phyloP scores from a whole-genome alignment of 768 basidiomycete genomes.

The Boletus barrowsii region DNA sequence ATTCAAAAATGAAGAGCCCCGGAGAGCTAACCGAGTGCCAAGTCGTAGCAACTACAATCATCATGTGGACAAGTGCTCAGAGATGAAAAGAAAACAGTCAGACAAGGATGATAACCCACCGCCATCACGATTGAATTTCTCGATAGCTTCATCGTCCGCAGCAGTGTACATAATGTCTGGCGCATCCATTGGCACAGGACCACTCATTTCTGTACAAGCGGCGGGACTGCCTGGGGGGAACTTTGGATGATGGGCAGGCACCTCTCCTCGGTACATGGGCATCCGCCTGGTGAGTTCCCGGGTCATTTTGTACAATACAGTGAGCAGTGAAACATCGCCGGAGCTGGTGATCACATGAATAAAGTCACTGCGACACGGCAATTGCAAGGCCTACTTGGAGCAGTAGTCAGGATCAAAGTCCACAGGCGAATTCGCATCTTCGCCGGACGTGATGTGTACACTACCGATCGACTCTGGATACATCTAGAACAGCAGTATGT shows the following conservation, averaged over 20 bases:
- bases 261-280: constrained; percentile 29
- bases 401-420: constrained; percentile 46
- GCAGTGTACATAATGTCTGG: constrained; percentile 33
- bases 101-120: background rate
- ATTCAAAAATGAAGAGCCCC: background rate
- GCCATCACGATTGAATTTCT: background rate
- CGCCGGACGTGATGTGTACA: constrained; percentile 44
- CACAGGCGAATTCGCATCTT: constrained; percentile 39
- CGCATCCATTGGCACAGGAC: constrained; percentile 23
- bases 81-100: background rate
- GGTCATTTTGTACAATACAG: constrained; percentile 48
- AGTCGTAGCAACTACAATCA: background rate
- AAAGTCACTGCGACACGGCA: background rate
- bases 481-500: constrained; percentile 12
- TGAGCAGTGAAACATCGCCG: constrained; percentile 1
- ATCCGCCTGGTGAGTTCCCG: constrained; percentile 57
- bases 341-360: background rate
- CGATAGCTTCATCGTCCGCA: constrained; percentile 35
- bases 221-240: constrained; percentile 32
- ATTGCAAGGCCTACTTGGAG: constrained; percentile 33
- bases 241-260: constrained; percentile 17
- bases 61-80: background rate
- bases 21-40: background rate
- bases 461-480: constrained; percentile 48
- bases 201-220: constrained; percentile 10